Conservation (phyloP, 2,329 filamentous ascomycete genomes). For the Zasmidium cellare region DNA sequence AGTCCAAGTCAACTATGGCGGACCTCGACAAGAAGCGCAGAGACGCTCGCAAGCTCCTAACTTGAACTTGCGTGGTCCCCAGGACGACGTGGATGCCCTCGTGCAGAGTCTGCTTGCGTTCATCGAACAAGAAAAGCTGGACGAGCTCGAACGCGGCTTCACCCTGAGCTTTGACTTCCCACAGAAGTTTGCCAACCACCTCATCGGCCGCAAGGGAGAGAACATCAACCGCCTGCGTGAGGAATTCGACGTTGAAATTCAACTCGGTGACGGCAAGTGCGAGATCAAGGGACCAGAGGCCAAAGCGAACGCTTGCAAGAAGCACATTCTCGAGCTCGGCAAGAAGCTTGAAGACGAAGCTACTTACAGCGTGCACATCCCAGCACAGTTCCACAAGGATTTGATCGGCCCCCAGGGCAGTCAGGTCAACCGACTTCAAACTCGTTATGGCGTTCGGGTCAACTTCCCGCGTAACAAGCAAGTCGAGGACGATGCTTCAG, state of each 20-base stretch:
- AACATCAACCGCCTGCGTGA: slow-evolving; percentile 70
- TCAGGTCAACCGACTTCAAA: slow-evolving; percentile 89
- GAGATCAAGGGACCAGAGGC: slow-evolving; percentile 94
- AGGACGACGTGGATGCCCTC: slow-evolving; percentile 69
- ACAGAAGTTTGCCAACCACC: slow-evolving; percentile 88
- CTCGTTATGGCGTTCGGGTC: slow-evolving; percentile 88
- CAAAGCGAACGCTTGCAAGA: slow-evolving; percentile 84
- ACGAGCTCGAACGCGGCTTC: slow-evolving; percentile 91
- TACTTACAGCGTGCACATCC: slow-evolving; percentile 83
- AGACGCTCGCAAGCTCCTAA: slow-evolving; percentile 48
- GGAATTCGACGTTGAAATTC: slow-evolving; percentile 73
- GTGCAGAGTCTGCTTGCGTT: slow-evolving; percentile 73
- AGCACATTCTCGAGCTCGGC: slow-evolving; percentile 75
- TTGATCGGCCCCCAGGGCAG: slow-evolving; percentile 85
- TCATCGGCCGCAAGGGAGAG: slow-evolving; percentile 66
- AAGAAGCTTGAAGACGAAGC: slow-evolving; percentile 89
- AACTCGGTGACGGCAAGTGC: slow-evolving; percentile 90
- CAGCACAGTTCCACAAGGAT: slow-evolving; percentile 90
- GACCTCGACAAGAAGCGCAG: slow-evolving; percentile 47
- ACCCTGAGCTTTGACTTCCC: slow-evolving; percentile 88
- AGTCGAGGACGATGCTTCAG: slow-evolving; percentile 64
- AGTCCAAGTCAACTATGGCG: slow-evolving; percentile 56
- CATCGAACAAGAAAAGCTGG: slow-evolving; percentile 82
- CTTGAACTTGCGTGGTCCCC: slow-evolving; percentile 72
- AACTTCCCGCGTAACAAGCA: slow-evolving; percentile 78